Conservation (phyloP, 805 yeast genomes). For the Metschnikowia hibisci region DNA sequence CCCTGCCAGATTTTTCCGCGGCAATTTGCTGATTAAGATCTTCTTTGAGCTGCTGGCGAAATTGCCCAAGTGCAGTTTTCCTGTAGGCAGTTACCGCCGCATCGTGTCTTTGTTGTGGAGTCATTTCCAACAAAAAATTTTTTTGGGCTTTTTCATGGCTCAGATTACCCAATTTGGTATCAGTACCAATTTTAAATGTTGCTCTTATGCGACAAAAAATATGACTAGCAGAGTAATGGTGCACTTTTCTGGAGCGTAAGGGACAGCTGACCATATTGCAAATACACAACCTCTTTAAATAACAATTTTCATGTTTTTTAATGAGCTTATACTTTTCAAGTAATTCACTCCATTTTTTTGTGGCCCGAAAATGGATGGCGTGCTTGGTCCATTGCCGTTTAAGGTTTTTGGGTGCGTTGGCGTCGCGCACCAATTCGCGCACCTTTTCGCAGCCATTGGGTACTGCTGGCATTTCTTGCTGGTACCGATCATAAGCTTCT, state of each 20-base stretch:
- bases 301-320: not conserved
- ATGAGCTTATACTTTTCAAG: not conserved
- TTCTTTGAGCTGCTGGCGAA: too few species aligned
- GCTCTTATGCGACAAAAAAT: not conserved
- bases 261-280: not conserved
- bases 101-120: too few species aligned
- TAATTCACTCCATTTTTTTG: not conserved
- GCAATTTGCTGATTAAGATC: too few species aligned
- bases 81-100: too few species aligned
- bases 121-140: too few species aligned
- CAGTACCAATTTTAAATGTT: not conserved
- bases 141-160: too few species aligned
- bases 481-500: not conserved
- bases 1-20: too few species aligned
- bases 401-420: not conserved
- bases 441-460: constrained; percentile 1
- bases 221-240: not conserved
- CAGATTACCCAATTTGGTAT: not conserved
- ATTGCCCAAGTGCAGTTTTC: too few species aligned
- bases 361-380: not conserved
- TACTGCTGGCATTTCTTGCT: not conserved
- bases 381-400: not conserved
- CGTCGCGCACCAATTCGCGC: not conserved
- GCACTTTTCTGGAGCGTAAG: not conserved
- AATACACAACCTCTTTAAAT: not conserved